Base-by-base conservation (phyloP, 1,284 basidiomycete species). In the Apiotrichum domesticum region DNA sequence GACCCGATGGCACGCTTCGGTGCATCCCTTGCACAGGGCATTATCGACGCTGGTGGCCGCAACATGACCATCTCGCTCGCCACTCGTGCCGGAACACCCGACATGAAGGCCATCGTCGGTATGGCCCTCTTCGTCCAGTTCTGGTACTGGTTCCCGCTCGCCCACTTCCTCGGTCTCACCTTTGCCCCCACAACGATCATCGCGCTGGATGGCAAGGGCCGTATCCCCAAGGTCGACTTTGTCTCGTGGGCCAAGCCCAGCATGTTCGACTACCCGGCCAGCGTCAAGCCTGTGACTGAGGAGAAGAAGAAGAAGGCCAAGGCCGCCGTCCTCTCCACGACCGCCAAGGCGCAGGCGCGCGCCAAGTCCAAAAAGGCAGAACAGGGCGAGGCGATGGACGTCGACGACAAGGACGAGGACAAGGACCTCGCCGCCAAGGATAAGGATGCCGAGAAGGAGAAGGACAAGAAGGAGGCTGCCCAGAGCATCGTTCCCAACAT, bases 61-160 rank as follows among this genome's bases (percentile, higher is more conserved):
- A 98, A 98, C 71, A 89, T 89, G 57, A 96, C 91, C 8, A 91
- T 98, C 68, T 91, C 86, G 66, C 79, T 97, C 55, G 87, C 92
- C 71, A 95, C 90, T 68, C 85, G 89, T 60, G 90, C 90, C 5
- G 94, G 94, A 5, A 93, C 87, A 62, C 67, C 73, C 41, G 93
- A 96, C 74, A 93, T 91, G 66, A 88, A 84, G 56, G 90, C 93
- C 3, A 90, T 97, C 61, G 90, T 97, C 42, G 94, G 94, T 34
- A 93, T 97, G 88, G 85, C 87, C 14, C 77, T 98, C 69, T 98
- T 98, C 79, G 90, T 88, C 68, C 94, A 98, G 74, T 97, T 97
- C 78, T 98, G 94, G 94, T 97, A 97, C 74, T 98, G 94, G 94
- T 98, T 93, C 77, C 94, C 94, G 39, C 80, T 97, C 34, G 91